Percentiles rank a stretch among this genome's conserved stretches.
These are phyloP conservation scores for Pichia eremophila DNA, from an alignment of 805 yeast species.

Conservation along the genomic window DNA sequence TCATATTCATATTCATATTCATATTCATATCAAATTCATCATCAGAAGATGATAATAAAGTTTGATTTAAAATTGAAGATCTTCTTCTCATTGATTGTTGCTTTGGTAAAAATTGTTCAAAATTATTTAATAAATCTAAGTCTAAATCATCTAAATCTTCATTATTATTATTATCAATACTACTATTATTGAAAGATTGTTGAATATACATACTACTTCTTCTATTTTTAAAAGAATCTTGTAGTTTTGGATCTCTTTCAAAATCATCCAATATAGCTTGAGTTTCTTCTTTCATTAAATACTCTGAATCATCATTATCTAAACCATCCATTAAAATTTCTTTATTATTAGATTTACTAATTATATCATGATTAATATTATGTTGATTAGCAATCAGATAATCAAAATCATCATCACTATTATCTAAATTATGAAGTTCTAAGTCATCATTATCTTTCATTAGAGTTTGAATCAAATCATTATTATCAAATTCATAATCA, in stretches of 20 bases:
- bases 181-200: constrained; percentile 24
- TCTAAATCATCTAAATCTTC: constrained; percentile 26
- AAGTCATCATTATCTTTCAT: constrained; percentile 31
- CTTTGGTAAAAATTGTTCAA: constrained; percentile 14
- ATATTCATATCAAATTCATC: constrained; percentile 13
- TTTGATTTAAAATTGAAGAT: constrained; percentile 43
- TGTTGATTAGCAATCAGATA: constrained; percentile 11
- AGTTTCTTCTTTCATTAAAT: constrained; percentile 32
- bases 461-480: constrained; percentile 32
- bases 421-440: constrained; percentile 27
- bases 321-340: constrained; percentile 5
- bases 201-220: constrained; percentile 12
- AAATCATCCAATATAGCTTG: constrained; percentile 34
- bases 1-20: too few relatives aligned
- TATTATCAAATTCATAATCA: constrained; percentile 51
- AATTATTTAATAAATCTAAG: constrained; percentile 12
- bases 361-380: constrained; percentile 3
- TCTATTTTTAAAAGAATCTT: constrained; percentile 2
- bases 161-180: constrained; percentile 26
- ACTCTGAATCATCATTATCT: constrained; percentile 22
- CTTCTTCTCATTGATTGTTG: constrained; percentile 12
- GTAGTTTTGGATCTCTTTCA: constrained; percentile 14
- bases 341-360: constrained; percentile 4
- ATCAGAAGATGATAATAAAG: constrained; percentile 13
- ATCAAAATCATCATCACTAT: constrained; percentile 30